These are phyloP conservation scores for Primulina tabacum DNA, from an alignment of 257 asterid genomes.

Conservation along the genomic window DNA sequence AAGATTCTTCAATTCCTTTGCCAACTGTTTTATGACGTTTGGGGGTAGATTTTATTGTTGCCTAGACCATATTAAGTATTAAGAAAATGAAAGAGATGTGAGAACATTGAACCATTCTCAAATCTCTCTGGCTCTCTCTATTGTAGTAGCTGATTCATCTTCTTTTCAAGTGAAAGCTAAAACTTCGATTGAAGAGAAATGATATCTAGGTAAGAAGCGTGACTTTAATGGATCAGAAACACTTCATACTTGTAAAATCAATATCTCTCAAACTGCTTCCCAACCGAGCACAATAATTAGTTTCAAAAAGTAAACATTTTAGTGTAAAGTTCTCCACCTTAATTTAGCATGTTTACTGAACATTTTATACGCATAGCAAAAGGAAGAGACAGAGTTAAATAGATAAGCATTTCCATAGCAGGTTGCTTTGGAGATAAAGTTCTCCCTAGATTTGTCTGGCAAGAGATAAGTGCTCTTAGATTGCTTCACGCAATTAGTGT, in stretches of 20 bases:
- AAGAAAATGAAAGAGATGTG: background rate
- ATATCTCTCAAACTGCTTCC: background rate
- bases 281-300: background rate
- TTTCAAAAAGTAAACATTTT: background rate
- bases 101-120: background rate
- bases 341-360: no score
- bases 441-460: constrained; percentile 15
- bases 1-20: constrained; percentile 89
- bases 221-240: background rate
- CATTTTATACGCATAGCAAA: background rate
- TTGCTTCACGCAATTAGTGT: constrained; percentile 12
- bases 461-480: constrained; percentile 14
- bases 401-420: constrained; percentile 37
- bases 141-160: background rate
- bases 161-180: background rate
- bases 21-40: constrained; percentile 84
- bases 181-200: background rate
- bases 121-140: background rate
- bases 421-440: constrained; percentile 6
- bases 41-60: constrained; percentile 98
- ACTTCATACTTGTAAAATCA: background rate
- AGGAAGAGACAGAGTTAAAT: background rate
- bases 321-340: no score
- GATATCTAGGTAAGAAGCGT: background rate
- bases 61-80: constrained; percentile 41